Base-by-base conservation (phyloP, 2,329 filamentous ascomycete species). In the Monosporascus cannonballus region DNA sequence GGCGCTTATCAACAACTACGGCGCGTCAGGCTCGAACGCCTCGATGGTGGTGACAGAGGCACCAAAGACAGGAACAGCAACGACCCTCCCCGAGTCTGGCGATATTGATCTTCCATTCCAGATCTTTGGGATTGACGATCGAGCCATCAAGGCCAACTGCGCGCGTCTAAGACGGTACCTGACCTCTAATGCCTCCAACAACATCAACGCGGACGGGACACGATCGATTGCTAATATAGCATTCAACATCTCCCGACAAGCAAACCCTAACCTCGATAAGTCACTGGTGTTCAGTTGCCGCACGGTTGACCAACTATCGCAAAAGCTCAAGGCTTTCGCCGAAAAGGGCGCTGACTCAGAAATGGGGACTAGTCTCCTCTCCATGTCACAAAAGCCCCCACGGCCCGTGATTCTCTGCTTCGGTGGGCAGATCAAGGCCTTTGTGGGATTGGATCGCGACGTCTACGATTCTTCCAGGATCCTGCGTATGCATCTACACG, bases 371-470 rank as follows among this genome's bases (percentile, higher is more conserved):
- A 50, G 24, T 20, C 38, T 50, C 30, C 27, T 22, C 38, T 11
- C 53, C 30, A 52, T 56, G 44, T 30, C 46, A 17, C 54, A 54
- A 1, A 50, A 57, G 30, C 9, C 48, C n/a, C 14, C 48, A 18
- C 60, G 60, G 15, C 65, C 68, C 0, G 64, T 72, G 1, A 54
- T 75, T 0, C 51, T 75, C 0, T 68, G 66, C 51, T 74, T 73
- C 38, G 65, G 67, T 3, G 68, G 68, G 2, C 71, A 74, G 50
- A 53, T 64, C 0, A 59, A 55, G 0, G 65, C 52, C 1, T 67
- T 52, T 38, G 53, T 74, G 14, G 66, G 65, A 1, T 56, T 73
- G 0, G 61, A 67, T 18, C 50, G 60, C 0, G 53, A 54, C 1
- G 25, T 73, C 0, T 75, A 69, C 48, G 59, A 71, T 0, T 49